Conservation (phyloP, 2,329 filamentous ascomycete genomes). For the Aureobasidium mangrovei region DNA sequence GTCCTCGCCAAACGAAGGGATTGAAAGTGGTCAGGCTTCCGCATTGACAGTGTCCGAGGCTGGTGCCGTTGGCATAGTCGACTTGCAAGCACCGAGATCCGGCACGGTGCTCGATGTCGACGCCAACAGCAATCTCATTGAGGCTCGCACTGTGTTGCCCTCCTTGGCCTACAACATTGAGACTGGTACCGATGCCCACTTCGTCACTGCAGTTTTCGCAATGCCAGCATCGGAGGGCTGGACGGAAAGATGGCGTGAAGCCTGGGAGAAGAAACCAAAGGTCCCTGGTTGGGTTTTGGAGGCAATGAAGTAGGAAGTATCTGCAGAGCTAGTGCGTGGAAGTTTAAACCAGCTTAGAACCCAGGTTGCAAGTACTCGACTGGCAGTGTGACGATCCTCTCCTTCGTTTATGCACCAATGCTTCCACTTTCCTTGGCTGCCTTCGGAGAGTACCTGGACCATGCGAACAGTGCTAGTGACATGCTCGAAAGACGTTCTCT, state of each 20-base stretch:
- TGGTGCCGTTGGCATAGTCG: constrained; percentile 44
- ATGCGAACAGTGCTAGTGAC: no score
- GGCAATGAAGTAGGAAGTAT: constrained; percentile 11
- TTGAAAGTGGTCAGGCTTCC: constrained; percentile 25
- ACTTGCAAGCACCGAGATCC: constrained; percentile 36
- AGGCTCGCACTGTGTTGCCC: constrained; percentile 63
- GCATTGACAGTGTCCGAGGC: constrained; percentile 40
- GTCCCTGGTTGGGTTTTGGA: constrained; percentile 23
- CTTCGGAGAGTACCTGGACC: no score
- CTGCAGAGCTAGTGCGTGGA: neutral
- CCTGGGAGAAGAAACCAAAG: constrained; percentile 27
- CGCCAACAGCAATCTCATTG: constrained; percentile 68
- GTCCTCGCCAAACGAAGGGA: constrained; percentile 34
- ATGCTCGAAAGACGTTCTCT: no score
- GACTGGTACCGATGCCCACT: constrained; percentile 53
- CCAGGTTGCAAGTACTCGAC: no score
- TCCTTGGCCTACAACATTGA: constrained; percentile 55
- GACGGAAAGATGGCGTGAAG: constrained; percentile 46
- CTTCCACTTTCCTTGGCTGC: no score
- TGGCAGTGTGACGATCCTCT: no score
- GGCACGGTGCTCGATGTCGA: constrained; percentile 66
- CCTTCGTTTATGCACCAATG: no score
- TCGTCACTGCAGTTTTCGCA: constrained; percentile 63
- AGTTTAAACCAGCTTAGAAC: neutral
- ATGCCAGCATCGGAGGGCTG: constrained; percentile 51